Percentiles rank a stretch among this genome's conserved stretches.
Conservation (phyloP, 176 grass and related monocot genomes). For the Typha latifolia region DNA sequence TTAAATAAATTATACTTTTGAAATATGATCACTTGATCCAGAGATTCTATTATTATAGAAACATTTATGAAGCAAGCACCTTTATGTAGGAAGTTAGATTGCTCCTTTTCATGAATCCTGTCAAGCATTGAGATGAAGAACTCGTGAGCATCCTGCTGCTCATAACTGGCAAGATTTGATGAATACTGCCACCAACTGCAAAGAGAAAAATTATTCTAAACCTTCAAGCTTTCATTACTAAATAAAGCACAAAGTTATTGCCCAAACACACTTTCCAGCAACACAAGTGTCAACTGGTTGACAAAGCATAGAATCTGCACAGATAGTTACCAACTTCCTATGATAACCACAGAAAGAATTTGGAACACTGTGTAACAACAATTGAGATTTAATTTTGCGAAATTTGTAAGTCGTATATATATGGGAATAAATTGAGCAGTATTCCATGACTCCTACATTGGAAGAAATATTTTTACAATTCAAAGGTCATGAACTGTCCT, state of each 20-base stretch:
- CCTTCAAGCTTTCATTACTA: not conserved
- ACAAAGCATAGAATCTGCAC: not conserved
- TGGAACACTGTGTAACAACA: not conserved
- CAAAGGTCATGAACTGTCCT: no score
- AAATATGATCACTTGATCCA: not conserved
- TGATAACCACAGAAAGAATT: not conserved
- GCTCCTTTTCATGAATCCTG: slow-evolving; percentile 21
- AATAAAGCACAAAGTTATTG: not conserved
- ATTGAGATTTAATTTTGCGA: no score
- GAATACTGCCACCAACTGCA: slow-evolving; percentile 26
- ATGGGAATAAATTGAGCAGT: no score
- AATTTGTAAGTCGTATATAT: no score
- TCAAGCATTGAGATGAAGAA: slow-evolving; percentile 26
- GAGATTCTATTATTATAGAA: not conserved
- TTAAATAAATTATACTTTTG: not conserved
- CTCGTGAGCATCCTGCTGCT: slow-evolving; percentile 27
- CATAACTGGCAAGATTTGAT: slow-evolving; percentile 21
- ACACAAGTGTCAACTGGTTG: not conserved
- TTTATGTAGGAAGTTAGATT: slow-evolving; percentile 8
- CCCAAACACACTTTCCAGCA: not conserved
- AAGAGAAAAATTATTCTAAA: not conserved
- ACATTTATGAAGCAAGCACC: not conserved
- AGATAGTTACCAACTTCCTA: not conserved
- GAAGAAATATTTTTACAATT: no score
- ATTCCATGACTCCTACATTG: not conserved